These are phyloP conservation scores for Sisymbrium irio DNA, from an alignment of 345 rosid species.

Conservation along the genomic window DNA sequence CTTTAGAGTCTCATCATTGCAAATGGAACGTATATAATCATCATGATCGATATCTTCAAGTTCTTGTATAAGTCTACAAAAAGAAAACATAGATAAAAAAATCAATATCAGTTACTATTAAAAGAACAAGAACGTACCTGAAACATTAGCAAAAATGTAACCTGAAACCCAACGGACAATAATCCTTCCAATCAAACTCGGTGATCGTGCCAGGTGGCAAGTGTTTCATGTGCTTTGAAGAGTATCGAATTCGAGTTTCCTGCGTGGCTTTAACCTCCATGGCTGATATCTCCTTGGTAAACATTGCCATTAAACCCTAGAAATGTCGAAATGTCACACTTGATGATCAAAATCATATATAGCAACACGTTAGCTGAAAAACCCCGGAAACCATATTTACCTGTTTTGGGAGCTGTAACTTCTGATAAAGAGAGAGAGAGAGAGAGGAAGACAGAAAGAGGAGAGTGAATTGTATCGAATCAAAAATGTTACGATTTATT, in stretches of 20 bases:
- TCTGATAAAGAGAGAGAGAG: background rate
- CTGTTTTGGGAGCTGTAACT: background rate
- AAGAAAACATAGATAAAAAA: background rate
- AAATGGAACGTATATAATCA: conserved; percentile 42
- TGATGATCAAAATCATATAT: background rate
- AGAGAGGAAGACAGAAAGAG: background rate
- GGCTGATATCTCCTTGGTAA: conserved; percentile 22
- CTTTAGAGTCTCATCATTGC: conserved; percentile 41
- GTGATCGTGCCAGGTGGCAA: conserved; percentile 32
- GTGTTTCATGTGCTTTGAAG: conserved; percentile 19
- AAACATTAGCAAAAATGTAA: background rate
- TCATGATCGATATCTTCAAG: conserved; percentile 38
- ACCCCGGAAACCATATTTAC: background rate
- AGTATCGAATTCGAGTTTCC: conserved; percentile 29
- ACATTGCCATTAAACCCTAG: conserved; percentile 30
- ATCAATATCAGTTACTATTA: no score
- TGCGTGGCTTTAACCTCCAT: conserved; percentile 30
- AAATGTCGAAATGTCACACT: background rate
- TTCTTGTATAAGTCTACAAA: conserved; percentile 43
- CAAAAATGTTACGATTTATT: background rate
- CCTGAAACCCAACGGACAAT: conserved; percentile 58
- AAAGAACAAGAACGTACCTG: background rate
- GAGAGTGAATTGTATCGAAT: background rate
- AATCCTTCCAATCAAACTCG: conserved; percentile 51
- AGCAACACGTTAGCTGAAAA: background rate